Evolutionary conservation across 257 asterid species (phyloP).

Genomic region (Ajuga chamaepitys): DNA sequence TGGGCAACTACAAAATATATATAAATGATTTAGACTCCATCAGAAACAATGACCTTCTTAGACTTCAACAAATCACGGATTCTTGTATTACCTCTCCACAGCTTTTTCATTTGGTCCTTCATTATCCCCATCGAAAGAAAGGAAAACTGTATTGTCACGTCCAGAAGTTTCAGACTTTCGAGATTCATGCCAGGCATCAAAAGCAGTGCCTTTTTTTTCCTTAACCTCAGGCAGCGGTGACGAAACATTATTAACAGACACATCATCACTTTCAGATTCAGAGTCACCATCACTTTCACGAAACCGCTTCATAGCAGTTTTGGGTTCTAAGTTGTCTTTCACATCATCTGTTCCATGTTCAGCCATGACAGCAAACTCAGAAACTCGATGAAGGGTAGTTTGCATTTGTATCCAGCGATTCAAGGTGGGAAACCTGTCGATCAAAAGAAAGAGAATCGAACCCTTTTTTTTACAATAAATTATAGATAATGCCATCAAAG

Average conservation of each 20-base stretch:
- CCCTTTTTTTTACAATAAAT: slow-evolving; percentile 17
- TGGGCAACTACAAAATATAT: not conserved
- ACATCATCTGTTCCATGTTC: slow-evolving; percentile 45
- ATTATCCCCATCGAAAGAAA: slow-evolving; percentile 94
- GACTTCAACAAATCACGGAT: slow-evolving; percentile 4
- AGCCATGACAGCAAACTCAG: slow-evolving; percentile 81
- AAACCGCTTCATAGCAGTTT: slow-evolving; percentile 60
- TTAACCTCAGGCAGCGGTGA: slow-evolving; percentile 40
- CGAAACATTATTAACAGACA: slow-evolving; percentile 38
- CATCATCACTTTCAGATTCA: slow-evolving; percentile 87
- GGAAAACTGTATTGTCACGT: slow-evolving; percentile 53
- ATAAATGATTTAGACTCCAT: not conserved
- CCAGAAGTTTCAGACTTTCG: slow-evolving; percentile 48
- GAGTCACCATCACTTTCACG: slow-evolving; percentile 84
- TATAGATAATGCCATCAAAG: slow-evolving; percentile 9
- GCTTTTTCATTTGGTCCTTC: slow-evolving; percentile 92
- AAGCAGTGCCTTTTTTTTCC: slow-evolving; percentile 36
- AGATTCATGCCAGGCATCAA: slow-evolving; percentile 62
- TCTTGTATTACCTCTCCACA: slow-evolving; percentile 58
- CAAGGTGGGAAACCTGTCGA: slow-evolving; percentile 85
- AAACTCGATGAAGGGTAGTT: slow-evolving; percentile 90
- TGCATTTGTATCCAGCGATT: slow-evolving; percentile 99
- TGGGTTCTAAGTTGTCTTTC: slow-evolving; percentile 41
- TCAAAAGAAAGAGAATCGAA: slow-evolving; percentile 15
- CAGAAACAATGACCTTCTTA: not conserved